Base-by-base conservation (phyloP, 805 yeast species). In the Candida manassasensis region DNA sequence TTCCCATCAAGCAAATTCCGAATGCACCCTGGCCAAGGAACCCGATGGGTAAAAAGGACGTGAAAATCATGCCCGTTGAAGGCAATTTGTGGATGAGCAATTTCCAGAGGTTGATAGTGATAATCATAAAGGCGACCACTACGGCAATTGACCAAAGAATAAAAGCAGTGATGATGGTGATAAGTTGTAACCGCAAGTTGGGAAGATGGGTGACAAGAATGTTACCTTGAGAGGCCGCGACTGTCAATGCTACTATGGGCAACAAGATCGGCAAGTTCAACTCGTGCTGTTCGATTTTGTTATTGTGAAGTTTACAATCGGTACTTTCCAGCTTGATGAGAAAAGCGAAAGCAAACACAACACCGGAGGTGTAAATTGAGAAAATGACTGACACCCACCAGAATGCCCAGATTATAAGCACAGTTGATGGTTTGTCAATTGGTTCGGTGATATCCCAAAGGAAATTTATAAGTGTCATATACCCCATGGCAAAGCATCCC, bases 401-500 rank as follows among this genome's bases (percentile, higher is more conserved):
- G 17, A 87, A 57, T 1, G 66, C 73, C 55, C 77, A 84, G 21
- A 43, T 35, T 2, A 71, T 53, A 11, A 74, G 69, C 4, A 74
- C 60, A 27, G 70, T 59, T 70, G 82, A 65, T 19, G 53, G 16
- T 13, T 29, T 8, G 55, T 49, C 65, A 24, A 11, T 24, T 6
- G 27, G 6, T 13, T 19, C 14, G 13, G 75, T 64, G 18, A 82
- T 42, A 22, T 52, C 55, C 41, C 67, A 68, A 18, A 81, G 55
- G 59, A 72, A 75, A 50, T 77, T 80, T 19, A 81, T 63, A 41
- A 87, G 55, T 2, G 95, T 78, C 8, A 77, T 70, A 43, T 69
- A 67, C 1, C 88, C 96, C 96, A 88, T 88, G 12, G 86, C 80
- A 38, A 74, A 71, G 42, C 90, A 79, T 5, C 95, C 96, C 61